Evolutionary conservation across 352 stramenopile genomes (phyloP).

Genomic region (Globisporangium nunn): DNA sequence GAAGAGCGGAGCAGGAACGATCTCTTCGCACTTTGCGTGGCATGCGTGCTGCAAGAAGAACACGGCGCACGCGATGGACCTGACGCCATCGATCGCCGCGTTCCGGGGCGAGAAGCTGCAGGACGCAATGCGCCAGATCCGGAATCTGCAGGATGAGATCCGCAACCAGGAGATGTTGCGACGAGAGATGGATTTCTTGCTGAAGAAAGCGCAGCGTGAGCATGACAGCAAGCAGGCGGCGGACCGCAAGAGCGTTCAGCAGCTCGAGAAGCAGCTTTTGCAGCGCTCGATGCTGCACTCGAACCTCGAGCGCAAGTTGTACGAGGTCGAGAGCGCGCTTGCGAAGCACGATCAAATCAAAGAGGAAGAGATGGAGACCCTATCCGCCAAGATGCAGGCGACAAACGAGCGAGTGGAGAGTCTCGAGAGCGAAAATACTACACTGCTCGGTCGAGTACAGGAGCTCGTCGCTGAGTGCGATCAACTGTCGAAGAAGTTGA

Average conservation of each 20-base stretch:
- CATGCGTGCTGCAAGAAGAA: constrained; percentile 82
- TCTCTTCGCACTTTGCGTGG: constrained; percentile 53
- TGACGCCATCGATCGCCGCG: constrained; percentile 62
- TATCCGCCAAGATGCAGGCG: constrained; percentile 27
- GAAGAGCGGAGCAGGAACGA: constrained; percentile 8
- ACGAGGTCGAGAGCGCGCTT: constrained; percentile 57
- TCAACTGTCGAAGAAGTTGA: constrained; percentile 21
- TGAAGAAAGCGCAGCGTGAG: constrained; percentile 69
- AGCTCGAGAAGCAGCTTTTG: constrained; percentile 70
- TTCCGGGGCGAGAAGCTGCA: constrained; percentile 75
- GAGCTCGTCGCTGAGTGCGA: constrained; percentile 28
- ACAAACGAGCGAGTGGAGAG: constrained; percentile 16
- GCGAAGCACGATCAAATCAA: constrained; percentile 46
- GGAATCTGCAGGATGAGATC: constrained; percentile 47
- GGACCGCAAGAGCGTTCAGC: constrained; percentile 58
- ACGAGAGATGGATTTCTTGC: constrained; percentile 54
- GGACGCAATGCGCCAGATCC: constrained; percentile 39
- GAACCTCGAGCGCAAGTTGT: constrained; percentile 60
- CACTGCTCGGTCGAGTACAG: constrained; percentile 19
- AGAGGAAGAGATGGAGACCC: constrained; percentile 26
- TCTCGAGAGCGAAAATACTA: constrained; percentile 37
- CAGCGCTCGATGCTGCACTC: constrained; percentile 57
- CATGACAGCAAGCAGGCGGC: constrained; percentile 56
- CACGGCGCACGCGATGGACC: constrained; percentile 46
- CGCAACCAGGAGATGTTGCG: constrained; percentile 54